Percentiles rank a stretch among this genome's conserved stretches.
phyloP scores from a whole-genome alignment of 75 land plant genomes.

The Larix kaempferi region DNA sequence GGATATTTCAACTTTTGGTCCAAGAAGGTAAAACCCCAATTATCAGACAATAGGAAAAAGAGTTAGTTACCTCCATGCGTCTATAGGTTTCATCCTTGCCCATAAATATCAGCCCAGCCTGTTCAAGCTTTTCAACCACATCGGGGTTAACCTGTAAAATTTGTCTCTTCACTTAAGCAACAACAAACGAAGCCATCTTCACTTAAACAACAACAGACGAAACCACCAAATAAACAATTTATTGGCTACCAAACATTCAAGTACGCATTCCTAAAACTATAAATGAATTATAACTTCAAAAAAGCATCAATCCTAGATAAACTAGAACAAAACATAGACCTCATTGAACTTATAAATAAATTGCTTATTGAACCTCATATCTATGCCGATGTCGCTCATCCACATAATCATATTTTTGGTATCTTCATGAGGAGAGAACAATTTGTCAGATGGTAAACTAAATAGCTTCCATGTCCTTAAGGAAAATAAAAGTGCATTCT shows the following conservation, averaged over 20 bases:
- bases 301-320: not conserved
- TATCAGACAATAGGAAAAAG: not conserved
- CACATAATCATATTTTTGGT: too few relatives aligned
- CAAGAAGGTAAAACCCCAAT: not conserved
- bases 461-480: too few relatives aligned
- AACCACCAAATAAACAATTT: not conserved
- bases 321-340: not conserved
- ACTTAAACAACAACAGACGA: not conserved
- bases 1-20: not conserved
- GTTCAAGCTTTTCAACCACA: conserved; percentile 58
- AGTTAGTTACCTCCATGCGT: conserved; percentile 66
- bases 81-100: conserved; percentile 71
- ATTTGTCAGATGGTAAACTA: too few relatives aligned
- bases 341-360: not conserved
- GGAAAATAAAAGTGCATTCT: too few relatives aligned
- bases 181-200: too few relatives aligned
- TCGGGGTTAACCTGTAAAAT: conserved; percentile 81
- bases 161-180: not conserved
- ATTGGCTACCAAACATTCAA: not conserved
- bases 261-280: not conserved
- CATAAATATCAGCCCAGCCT: conserved; percentile 65
- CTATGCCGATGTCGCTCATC: too few relatives aligned
- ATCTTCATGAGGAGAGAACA: too few relatives aligned
- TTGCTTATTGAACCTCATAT: conserved; percentile 47
- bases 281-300: not conserved